Evolutionary conservation across 2,329 filamentous ascomycete genomes (phyloP), one percentile per base, ranked within the genome.

Genomic region (Eutypa lata): DNA sequence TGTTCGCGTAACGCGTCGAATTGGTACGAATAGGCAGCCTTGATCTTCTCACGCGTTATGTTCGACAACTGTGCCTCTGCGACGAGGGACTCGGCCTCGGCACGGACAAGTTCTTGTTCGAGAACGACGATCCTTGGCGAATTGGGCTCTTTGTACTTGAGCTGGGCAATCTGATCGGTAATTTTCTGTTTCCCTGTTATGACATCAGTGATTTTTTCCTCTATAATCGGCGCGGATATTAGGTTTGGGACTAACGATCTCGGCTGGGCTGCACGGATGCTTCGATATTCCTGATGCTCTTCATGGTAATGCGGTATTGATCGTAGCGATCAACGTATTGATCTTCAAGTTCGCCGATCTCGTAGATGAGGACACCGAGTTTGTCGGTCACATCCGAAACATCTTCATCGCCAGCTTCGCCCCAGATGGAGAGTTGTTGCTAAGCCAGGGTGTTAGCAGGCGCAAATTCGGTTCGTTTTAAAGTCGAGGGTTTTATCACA

Each of bases 101-200:
- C 94, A 65, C 94, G 92, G 63, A 99, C 94, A 54, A 99, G 89
- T 75, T 99, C 94, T 75, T 99, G 94, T 76, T 99, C 94, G 51
- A 99, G 87, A 40, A 99, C 92, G 53, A 97, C 91, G 64, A 99
- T 97, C 77, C 91, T 94, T 59, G 93, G 92, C 35, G 92, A 97
- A 78, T 96, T 96, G 62, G 94, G 94, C 74, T 99, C 94, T 80
- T 99, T 99, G 85, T 97, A 99, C 76, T 99, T 99, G 66, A 99
- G 84, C 73, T 97, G 93, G 48, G 94, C 93, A 65, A 99, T 99
- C 71, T 97, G 91, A 71, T 99, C 94, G 65, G 91, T 96, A 68
- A 99, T 97, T 78, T 97, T 99, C 74, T 97, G 93, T 80, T 99
- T 99, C 74, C 91, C 90, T 95, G 62, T 52, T 31, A 7, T 50